phyloP scores from a whole-genome alignment of 305 asterid species.

The Striga hermonthica region DNA sequence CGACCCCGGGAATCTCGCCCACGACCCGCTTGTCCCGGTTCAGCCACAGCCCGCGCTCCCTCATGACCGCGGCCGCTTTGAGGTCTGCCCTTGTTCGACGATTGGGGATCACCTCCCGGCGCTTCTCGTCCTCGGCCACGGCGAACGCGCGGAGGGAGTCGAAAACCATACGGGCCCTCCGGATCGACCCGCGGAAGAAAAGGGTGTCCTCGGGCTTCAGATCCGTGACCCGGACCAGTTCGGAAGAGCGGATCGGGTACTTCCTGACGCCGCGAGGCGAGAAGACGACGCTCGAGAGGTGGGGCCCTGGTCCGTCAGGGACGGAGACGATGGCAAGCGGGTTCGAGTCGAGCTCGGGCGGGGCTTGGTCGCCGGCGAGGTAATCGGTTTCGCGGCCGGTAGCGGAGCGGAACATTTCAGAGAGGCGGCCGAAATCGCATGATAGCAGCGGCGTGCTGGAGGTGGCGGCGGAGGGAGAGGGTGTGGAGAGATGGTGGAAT shows the following conservation, averaged over 20 bases:
- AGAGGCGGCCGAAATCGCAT: conserved; percentile 46
- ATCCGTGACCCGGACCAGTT: conserved; percentile 66
- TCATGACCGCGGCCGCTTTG: conserved; percentile 59
- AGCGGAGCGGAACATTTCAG: conserved; percentile 41
- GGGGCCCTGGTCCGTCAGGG: conserved; percentile 28
- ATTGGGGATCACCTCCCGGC: conserved; percentile 14
- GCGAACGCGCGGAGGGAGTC: conserved; percentile 59
- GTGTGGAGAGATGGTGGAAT: conserved; percentile 18
- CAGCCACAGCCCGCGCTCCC: conserved; percentile 58
- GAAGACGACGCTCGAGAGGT: conserved; percentile 34
- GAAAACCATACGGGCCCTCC: conserved; percentile 57
- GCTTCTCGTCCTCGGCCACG: conserved; percentile 45
- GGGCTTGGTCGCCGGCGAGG: conserved; percentile 15
- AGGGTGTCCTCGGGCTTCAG: conserved; percentile 45
- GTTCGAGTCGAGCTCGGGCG: conserved; percentile 34
- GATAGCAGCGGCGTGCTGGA: conserved; percentile 24
- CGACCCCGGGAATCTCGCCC: conserved; percentile 68
- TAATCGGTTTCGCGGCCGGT: conserved; percentile 28
- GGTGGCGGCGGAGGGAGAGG: conserved; percentile 17
- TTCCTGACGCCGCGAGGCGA: conserved; percentile 25
- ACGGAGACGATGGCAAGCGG: conserved; percentile 45
- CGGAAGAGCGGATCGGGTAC: conserved; percentile 51
- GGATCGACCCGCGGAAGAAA: conserved; percentile 50
- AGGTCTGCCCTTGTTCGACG: conserved; percentile 56
- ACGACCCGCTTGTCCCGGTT: conserved; percentile 74